Base-by-base conservation (phyloP, 2,329 filamentous ascomycete genomes). In the Colletotrichum lupini region DNA sequence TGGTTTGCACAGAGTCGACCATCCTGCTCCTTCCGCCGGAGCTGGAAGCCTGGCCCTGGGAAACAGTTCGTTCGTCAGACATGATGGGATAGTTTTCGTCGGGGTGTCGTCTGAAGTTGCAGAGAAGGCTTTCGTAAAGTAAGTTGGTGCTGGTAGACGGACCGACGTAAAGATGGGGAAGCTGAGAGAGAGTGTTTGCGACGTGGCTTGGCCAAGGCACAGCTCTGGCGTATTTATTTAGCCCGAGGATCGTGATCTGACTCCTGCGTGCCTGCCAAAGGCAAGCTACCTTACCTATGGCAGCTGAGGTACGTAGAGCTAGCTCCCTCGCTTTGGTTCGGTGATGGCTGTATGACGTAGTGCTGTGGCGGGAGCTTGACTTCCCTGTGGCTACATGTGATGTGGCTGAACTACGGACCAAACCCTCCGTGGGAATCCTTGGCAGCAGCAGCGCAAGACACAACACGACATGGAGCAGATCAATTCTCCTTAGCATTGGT, bases 1-100 rank as follows among this genome's bases (percentile, higher is more conserved):
- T 88, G 56, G 81, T 80, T 66, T 84, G 81, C 12, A 87, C 81
- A 0, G 83, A 81, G 26, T 83, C 77, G 28, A 81, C 81, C 67
- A 86, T 79, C 68, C 81, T 53, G 59, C 68, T 73, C 5, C 68
- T 66, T 56, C 24, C 32, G 49, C 42, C 62, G 7, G 71, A 71
- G 6, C 28, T 28, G 22, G 71, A 49, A 26, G 71, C 28, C 56
- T 70, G 67, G 5, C 71, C 61, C 61, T 71, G 46, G 7, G 67
- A 56, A 19, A 66, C 71, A 42, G 60, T 66, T 57, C 49, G 71
- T 26, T 61, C 46, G 56, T 73, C 71, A 30, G 71, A 68, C 71
- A 73, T 73, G 19, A n/a, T 53, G 3, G 30, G 16, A n/a, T 6
- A 16, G 22, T 8, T 5, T 16, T 61, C 28, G 63, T 30, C 22